Evolutionary conservation across 257 asterid genomes (phyloP), one percentile per base, ranked within the genome.

Genomic region (Plectranthus barbatus): DNA sequence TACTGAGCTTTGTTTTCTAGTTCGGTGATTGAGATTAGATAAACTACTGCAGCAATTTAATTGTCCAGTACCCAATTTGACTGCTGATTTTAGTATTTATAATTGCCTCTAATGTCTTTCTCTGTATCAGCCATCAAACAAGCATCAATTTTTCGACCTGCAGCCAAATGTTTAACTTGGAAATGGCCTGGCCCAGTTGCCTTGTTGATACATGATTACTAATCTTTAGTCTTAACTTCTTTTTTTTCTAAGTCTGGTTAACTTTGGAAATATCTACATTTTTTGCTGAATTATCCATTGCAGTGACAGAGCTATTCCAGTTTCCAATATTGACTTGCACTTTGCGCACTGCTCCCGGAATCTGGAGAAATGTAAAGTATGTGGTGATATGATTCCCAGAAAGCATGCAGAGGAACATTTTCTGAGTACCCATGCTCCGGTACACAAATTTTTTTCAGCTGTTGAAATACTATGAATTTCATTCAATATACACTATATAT

Each of bases 341-440:
- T 87, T 77, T 69, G 95, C 80, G 52, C 94, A 90, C 83, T 93
- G 97, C 83, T 87, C 88, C 52, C 95, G 97, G 76, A 93, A 93
- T 79, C 84, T 93, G 65, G 96, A 87, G 78, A 93, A 84, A 75
- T 93, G 99, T 81, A 87, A 87, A 87, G 83, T 83, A 60, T 93
- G 99, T 66, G 90, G 94, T 44, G 97, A 93, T 72, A 90, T 93
- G 99, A 67, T 93, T 72, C 99, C 97, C 41, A 81, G 62, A 49
- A 85, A 79, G 65, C 77, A 67, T 47, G 83, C 87, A 0, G 96
- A 93, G 79, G 96, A 93, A 74, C 99, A 93, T 76, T 93, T 76
- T 79, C 74, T 93, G 56, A 77, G 83, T 85, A 90, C 90, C 75
- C 99, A 93, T 80, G 99, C 97, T 42, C 99, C 87, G 79, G 99